Base-by-base conservation (phyloP, 805 yeast genomes). In the Sugiyamaella qingdaonensis region DNA sequence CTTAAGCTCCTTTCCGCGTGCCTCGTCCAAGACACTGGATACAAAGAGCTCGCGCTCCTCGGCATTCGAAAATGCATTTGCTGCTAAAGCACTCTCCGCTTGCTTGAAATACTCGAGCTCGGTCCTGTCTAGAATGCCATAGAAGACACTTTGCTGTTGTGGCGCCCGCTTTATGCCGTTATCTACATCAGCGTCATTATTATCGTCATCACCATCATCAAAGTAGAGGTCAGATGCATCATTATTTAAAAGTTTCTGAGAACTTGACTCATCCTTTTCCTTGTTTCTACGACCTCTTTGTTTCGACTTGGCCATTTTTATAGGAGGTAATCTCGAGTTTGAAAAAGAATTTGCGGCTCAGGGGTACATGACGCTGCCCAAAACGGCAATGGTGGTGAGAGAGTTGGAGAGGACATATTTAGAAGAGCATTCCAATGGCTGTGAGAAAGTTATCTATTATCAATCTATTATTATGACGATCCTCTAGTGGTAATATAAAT, bases 51-150 rank as follows among this genome's bases (percentile, higher is more conserved):
- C 68, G 60, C 84, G 79, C 58, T 91, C 97, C 51, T 88, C 96
- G 2, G 79, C 75, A 14, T 75, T 71, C 16, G 80, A 87, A 64
- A 92, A 88, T 0, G 94, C 85, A 69, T 90, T 82, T 39, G 89
- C 78, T 45, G 90, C 84, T 42, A 92, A 73, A 0, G 94, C 86
- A 2, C 90, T 80, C 68, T 92, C 98, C 0, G 97, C 96, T 63
- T 85, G 89, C 63, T 88, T 89, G 75, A 92, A 94, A 69, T 94
- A 92, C 57, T 90, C 97, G 41, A 88, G 71, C 68, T 92, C 98
- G 29, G 80, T 78, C 2, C 90, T 69, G 66, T 89, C 96, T 10
- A 92, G 84, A 35, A 92, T 75, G 19, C 99, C 99, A 68, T 84
- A 94, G 65, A 91, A 92, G 16, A 86, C 76, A 41, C 63, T 56